phyloP scores from a whole-genome alignment of 306 rosid genomes.

The Dryas drummondii region DNA sequence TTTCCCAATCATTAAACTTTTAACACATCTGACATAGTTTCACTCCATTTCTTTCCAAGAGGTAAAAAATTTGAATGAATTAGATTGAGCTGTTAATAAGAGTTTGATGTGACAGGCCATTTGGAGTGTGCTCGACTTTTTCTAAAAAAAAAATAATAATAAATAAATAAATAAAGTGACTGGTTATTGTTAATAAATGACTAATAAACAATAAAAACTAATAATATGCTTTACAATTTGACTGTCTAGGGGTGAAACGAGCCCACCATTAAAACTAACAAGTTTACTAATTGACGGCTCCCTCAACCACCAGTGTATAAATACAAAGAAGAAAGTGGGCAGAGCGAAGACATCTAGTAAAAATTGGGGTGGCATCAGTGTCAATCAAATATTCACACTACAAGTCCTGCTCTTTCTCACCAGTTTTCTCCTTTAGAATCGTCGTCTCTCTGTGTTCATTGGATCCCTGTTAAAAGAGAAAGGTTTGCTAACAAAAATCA shows the following conservation, averaged over 20 bases:
- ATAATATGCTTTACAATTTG: slow-evolving; percentile 26
- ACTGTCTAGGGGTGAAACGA: neutral
- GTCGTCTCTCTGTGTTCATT: slow-evolving; percentile 17
- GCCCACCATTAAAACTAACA: slow-evolving; percentile 6
- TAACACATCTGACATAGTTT: neutral
- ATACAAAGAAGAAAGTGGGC: neutral
- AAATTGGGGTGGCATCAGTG: neutral
- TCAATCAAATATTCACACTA: neutral
- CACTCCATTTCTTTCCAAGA: slow-evolving; percentile 3
- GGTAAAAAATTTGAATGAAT: neutral
- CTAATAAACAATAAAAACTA: slow-evolving; percentile 24
- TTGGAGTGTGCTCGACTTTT: too few relatives aligned
- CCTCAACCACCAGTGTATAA: slow-evolving; percentile 12
- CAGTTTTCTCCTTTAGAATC: slow-evolving; percentile 34
- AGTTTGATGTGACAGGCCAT: too few relatives aligned
- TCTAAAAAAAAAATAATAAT: too few relatives aligned
- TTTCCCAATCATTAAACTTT: neutral
- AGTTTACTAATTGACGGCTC: slow-evolving; percentile 24
- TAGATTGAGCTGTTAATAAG: neutral
- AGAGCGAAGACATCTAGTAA: neutral
- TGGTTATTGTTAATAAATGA: neutral
- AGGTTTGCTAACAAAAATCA: slow-evolving; percentile 21
- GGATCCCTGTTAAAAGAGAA: slow-evolving; percentile 41
- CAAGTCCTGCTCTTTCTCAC: slow-evolving; percentile 25
- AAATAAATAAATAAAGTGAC: too few relatives aligned